phyloP scores from a whole-genome alignment of 2,329 filamentous ascomycete species.

The Elsinoe australis region DNA sequence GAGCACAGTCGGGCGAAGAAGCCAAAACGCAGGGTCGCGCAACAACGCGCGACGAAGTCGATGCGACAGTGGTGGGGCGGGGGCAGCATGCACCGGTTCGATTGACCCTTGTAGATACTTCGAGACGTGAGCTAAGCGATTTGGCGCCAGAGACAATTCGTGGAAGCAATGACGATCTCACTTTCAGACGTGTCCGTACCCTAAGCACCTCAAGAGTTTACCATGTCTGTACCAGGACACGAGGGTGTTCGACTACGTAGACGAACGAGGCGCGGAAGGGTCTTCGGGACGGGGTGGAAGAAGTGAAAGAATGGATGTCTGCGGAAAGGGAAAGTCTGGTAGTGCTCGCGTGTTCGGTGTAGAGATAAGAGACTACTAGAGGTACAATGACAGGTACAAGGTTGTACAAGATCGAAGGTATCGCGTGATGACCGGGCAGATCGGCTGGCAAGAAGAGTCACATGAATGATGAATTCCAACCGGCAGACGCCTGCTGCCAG shows the following conservation, averaged over 20 bases:
- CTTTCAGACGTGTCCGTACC: not conserved
- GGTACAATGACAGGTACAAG: not conserved
- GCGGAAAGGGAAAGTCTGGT: too few relatives aligned
- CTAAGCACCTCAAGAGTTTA: not conserved
- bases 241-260: not conserved
- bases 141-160: not conserved
- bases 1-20: too few relatives aligned
- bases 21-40: too few relatives aligned
- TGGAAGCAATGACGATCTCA: conserved; percentile 12
- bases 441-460: conserved; percentile 8
- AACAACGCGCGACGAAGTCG: too few relatives aligned
- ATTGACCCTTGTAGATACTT: too few relatives aligned
- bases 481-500: too few relatives aligned
- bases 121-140: too few relatives aligned
- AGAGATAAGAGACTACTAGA: not conserved
- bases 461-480: conserved; percentile 2
- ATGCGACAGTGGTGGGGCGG: too few relatives aligned
- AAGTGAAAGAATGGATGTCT: too few relatives aligned
- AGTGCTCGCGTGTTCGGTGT: conserved; percentile 5
- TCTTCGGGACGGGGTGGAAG: too few relatives aligned
- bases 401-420: conserved; percentile 15
- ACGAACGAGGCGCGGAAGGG: too few relatives aligned
- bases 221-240: not conserved
- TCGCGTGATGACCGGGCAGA: not conserved
- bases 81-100: too few relatives aligned